Conservation (phyloP, 495 filamentous ascomycete genomes). For the Cercophora newfieldiana region DNA sequence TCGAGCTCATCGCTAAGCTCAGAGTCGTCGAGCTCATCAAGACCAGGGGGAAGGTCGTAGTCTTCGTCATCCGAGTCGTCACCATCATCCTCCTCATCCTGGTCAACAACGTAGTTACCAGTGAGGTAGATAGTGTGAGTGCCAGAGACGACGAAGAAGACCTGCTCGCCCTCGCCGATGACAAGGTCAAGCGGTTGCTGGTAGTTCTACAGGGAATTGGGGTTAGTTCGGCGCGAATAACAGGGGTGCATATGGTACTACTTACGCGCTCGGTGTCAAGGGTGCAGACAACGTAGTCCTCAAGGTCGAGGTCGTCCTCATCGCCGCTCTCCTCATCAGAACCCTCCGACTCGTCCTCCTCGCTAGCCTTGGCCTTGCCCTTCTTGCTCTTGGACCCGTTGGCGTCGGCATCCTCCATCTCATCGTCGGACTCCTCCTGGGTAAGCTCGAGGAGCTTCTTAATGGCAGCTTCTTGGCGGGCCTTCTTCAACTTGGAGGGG, state of each 20-base stretch:
- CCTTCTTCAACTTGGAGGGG: slow-evolving; percentile 82
- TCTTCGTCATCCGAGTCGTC: slow-evolving; percentile 69
- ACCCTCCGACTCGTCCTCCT: slow-evolving; percentile 53
- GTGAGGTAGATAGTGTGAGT: slow-evolving; percentile 89
- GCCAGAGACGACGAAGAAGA: slow-evolving; percentile 89
- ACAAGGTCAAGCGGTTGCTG: slow-evolving; percentile 95
- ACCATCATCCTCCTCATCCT: slow-evolving; percentile 54
- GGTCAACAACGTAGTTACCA: slow-evolving; percentile 81
- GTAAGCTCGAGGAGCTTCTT: slow-evolving; percentile 71
- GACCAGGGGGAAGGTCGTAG: slow-evolving; percentile 77
- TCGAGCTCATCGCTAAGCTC: slow-evolving; percentile 84
- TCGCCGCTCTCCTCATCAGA: slow-evolving; percentile 51
- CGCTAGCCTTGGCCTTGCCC: slow-evolving; percentile 76
- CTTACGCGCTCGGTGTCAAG: slow-evolving; percentile 70
- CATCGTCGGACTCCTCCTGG: slow-evolving; percentile 57
- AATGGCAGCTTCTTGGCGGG: slow-evolving; percentile 66
- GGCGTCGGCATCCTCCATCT: slow-evolving; percentile 63
- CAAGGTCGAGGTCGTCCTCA: slow-evolving; percentile 66
- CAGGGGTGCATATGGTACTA: background rate
- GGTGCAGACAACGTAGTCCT: slow-evolving; percentile 92
- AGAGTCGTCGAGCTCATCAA: slow-evolving; percentile 59
- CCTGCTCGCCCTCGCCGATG: slow-evolving; percentile 77
- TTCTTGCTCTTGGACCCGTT: slow-evolving; percentile 57
- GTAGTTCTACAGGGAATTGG: slow-evolving; percentile 65
- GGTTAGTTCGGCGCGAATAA: background rate